phyloP scores from a whole-genome alignment of 2,329 filamentous ascomycete genomes.

The Ophiognomonia clavigignenti-juglandacearum region DNA sequence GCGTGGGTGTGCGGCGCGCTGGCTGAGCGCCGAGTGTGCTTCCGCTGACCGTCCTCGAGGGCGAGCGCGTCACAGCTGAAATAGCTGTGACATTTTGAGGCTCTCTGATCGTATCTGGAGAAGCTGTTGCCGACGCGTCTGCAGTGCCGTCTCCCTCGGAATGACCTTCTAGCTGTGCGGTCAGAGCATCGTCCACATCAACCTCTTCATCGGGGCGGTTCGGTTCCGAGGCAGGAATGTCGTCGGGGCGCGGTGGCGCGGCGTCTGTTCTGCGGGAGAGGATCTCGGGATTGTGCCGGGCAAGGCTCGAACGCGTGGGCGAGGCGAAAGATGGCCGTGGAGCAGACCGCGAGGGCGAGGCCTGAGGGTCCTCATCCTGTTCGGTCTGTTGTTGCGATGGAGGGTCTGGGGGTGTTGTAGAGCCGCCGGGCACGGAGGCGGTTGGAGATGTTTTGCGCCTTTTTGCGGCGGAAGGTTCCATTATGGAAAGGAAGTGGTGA shows the following conservation, averaged over 20 bases:
- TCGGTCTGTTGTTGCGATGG: conserved; percentile 13
- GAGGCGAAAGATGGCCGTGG: conserved; percentile 57
- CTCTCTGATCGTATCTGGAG: no score
- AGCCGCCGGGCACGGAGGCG: conserved; percentile 36
- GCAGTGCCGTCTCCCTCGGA: conserved; percentile 17
- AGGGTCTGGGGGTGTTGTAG: conserved; percentile 30
- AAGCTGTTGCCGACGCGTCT: not conserved
- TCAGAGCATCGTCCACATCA: conserved; percentile 12
- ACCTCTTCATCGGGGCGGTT: conserved; percentile 11
- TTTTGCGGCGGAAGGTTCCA: conserved; percentile 58
- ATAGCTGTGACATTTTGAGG: no score
- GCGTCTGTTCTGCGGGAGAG: conserved; percentile 38
- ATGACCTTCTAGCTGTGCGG: conserved; percentile 26
- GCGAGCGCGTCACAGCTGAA: conserved; percentile 22
- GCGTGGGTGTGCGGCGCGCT: conserved; percentile 33
- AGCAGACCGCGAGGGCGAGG: conserved; percentile 4
- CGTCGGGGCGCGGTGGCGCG: conserved; percentile 22
- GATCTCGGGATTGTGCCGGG: conserved; percentile 56
- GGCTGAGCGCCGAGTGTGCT: conserved; percentile 25
- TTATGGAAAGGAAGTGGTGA: conserved; percentile 20
- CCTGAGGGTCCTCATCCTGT: not conserved
- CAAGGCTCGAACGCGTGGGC: conserved; percentile 61
- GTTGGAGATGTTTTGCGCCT: conserved; percentile 58
- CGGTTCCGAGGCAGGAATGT: conserved; percentile 12
- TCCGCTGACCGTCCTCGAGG: conserved; percentile 24